A percentile compares a stretch with the other conserved stretches of the same genome.
Evolutionary conservation across 768 basidiomycete species (phyloP).

Genomic region (Clavulina sp.): DNA sequence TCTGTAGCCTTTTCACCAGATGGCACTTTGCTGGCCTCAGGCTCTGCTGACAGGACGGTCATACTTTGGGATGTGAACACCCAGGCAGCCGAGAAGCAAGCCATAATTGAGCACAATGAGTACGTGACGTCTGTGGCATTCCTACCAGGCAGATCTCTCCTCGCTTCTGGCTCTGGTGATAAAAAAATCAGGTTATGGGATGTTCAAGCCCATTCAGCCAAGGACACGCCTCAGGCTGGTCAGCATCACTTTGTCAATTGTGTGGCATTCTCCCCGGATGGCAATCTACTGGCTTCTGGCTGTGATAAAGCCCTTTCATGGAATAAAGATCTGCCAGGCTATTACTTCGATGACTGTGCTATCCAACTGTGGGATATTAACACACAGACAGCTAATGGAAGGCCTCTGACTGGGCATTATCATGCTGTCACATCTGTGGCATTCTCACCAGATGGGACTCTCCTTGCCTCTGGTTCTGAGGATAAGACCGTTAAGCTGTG

Average conservation of each 20-base stretch:
- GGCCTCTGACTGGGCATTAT: not conserved
- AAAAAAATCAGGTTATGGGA: not conserved
- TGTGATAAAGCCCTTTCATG: too few species aligned
- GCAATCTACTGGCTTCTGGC: constrained; percentile 1
- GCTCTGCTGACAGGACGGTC: constrained; percentile 3
- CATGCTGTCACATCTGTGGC: too few species aligned
- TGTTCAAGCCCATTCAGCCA: too few species aligned
- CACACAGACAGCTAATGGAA: not conserved
- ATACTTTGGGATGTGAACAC: constrained; percentile 5
- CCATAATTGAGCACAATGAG: not conserved
- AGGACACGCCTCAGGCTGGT: not conserved
- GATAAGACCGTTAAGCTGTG: not conserved
- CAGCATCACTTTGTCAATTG: not conserved
- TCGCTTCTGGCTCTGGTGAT: not conserved
- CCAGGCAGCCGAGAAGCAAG: not conserved
- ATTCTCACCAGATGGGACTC: too few species aligned
- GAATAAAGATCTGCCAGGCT: too few species aligned
- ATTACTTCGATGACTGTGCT: too few species aligned
- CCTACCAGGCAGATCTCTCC: too few species aligned
- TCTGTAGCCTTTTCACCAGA: constrained; percentile 7
- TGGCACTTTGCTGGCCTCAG: constrained; percentile 1
- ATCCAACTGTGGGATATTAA: too few species aligned
- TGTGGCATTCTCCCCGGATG: constrained; percentile 3
- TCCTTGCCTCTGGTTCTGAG: not conserved
- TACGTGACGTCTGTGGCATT: too few species aligned